These are phyloP conservation scores for Bidens hawaiensis DNA, from an alignment of 140 eudicot genomes.

Conservation along the genomic window DNA sequence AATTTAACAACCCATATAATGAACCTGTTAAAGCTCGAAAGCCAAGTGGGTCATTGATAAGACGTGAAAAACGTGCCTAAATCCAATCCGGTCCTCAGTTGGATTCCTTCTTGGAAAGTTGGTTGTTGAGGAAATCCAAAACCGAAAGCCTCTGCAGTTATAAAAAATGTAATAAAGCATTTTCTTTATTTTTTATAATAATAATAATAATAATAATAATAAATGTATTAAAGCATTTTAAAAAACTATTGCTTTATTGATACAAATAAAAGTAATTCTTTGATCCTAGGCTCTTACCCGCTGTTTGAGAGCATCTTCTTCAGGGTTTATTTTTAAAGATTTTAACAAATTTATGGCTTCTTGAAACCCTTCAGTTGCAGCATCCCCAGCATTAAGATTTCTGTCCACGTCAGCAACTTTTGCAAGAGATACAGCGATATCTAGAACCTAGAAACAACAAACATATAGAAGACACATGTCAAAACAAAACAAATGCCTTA, in stretches of 20 bases:
- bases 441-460: constrained; percentile 51
- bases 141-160: constrained; percentile 47
- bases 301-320: constrained; percentile 65
- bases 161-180: too few species aligned
- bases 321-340: constrained; percentile 44
- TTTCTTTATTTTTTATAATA: too few species aligned
- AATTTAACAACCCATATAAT: background rate
- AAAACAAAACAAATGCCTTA: background rate
- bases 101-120: constrained; percentile 44
- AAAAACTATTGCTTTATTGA: background rate
- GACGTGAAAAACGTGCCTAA: background rate
- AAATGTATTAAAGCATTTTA: background rate
- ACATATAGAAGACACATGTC: background rate
- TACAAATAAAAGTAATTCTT: background rate
- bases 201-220: too few species aligned
- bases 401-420: constrained; percentile 96
- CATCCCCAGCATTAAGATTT: constrained; percentile 64
- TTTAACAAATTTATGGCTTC: constrained; percentile 71
- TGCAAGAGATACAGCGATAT: constrained; percentile 87
- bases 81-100: constrained; percentile 17
- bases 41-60: constrained; percentile 8
- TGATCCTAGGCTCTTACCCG: constrained; percentile 44
- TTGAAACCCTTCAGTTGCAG: constrained; percentile 64
- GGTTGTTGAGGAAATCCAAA: constrained; percentile 72
- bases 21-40: constrained; percentile 18